phyloP scores from a whole-genome alignment of 345 rosid species.

The Nasturtium officinale region DNA sequence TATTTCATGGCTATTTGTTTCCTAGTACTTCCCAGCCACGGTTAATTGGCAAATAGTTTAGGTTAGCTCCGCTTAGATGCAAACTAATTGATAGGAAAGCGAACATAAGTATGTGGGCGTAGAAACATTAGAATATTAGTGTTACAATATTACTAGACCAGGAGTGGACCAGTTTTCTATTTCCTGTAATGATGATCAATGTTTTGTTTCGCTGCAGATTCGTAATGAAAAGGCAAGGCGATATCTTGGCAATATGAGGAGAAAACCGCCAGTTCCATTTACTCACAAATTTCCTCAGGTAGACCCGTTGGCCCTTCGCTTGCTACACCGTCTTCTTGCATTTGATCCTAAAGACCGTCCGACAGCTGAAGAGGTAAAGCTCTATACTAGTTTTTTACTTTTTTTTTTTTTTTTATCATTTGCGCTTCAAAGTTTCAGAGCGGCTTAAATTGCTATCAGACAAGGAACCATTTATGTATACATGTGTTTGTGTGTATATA shows the following conservation, averaged over 20 bases:
- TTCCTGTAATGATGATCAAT: conserved; percentile 9
- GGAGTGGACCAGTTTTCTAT: conserved; percentile 12
- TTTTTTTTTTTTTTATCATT: background rate
- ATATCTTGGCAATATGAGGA: conserved; percentile 90
- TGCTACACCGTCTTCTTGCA: conserved; percentile 81
- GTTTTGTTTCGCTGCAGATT: conserved; percentile 55
- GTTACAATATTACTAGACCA: conserved; percentile 4
- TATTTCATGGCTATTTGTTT: conserved; percentile 4
- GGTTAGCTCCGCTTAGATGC: conserved; percentile 2
- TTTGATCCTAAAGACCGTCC: conserved; percentile 99
- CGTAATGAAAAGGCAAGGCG: conserved; percentile 98
- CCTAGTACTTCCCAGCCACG: conserved; percentile 5
- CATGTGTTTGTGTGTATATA: conserved; percentile 38
- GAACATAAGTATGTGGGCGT: background rate
- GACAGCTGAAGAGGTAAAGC: conserved; percentile 74
- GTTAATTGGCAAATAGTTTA: conserved; percentile 30
- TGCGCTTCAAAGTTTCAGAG: conserved; percentile 16
- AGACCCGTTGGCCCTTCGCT: conserved; percentile 77
- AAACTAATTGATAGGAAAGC: conserved; percentile 3
- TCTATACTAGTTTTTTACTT: no score
- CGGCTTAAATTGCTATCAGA: conserved; percentile 7
- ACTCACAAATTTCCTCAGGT: conserved; percentile 78
- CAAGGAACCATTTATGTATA: background rate
- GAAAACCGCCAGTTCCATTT: conserved; percentile 79
- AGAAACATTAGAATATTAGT: conserved; percentile 1